phyloP scores from a whole-genome alignment of 371 early-diverging fungal species.

The Sporodiniella umbellata region DNA sequence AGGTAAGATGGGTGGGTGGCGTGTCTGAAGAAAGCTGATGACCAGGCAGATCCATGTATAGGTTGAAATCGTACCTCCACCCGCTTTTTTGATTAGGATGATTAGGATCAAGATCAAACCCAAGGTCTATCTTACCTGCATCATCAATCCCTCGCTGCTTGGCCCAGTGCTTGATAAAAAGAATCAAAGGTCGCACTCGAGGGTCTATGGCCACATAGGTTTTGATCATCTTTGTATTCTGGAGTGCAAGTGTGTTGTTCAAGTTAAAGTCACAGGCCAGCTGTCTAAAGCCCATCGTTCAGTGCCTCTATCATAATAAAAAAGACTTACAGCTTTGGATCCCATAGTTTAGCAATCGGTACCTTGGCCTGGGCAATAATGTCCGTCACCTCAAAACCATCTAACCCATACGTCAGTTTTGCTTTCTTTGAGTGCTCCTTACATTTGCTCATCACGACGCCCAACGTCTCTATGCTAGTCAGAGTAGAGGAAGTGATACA shows the following conservation, averaged over 20 bases:
- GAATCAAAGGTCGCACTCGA: slow-evolving; percentile 72
- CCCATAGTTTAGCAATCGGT: slow-evolving; percentile 62
- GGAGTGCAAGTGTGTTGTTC: slow-evolving; percentile 74
- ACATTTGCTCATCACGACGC: slow-evolving; percentile 34
- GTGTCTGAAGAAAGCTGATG: slow-evolving; percentile 24
- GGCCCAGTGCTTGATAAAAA: slow-evolving; percentile 84
- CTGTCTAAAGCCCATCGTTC: slow-evolving; percentile 14
- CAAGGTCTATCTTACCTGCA: too few species aligned
- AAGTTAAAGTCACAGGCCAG: slow-evolving; percentile 84
- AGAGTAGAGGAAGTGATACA: slow-evolving; percentile 54
- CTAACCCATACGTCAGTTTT: too few species aligned
- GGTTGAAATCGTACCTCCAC: slow-evolving; percentile 89
- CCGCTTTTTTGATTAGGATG: too few species aligned
- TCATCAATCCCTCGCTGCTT: slow-evolving; percentile 69
- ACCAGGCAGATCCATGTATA: slow-evolving; percentile 41
- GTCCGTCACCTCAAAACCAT: slow-evolving; percentile 53
- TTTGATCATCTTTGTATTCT: slow-evolving; percentile 76
- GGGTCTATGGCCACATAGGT: slow-evolving; percentile 77
- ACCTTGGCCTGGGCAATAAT: slow-evolving; percentile 63
- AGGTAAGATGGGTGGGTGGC: slow-evolving; percentile 78
- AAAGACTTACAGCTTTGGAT: slow-evolving; percentile 55
- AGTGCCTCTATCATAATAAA: background rate
- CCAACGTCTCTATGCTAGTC: slow-evolving; percentile 43
- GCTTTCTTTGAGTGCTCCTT: slow-evolving; percentile 6
- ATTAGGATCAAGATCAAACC: too few species aligned